Percentiles rank a stretch among this genome's conserved stretches.
Evolutionary conservation across 345 rosid genomes (phyloP).

Genomic region (Eucalyptus sp.): DNA sequence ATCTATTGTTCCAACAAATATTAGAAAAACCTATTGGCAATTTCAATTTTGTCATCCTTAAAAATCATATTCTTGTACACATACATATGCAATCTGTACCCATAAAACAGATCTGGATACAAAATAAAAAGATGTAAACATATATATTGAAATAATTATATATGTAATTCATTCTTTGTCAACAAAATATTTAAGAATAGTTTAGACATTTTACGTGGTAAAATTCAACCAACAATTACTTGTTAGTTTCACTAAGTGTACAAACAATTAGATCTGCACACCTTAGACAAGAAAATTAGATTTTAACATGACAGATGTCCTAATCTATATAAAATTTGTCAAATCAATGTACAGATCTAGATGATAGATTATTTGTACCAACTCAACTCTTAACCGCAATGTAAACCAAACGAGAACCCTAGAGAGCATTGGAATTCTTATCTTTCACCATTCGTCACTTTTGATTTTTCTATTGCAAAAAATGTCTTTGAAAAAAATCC

Average conservation of each 20-base stretch:
- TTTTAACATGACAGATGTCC: not conserved
- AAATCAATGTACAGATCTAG: not conserved
- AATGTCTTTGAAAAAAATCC: not conserved
- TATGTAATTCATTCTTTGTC: no score
- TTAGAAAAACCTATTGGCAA: not conserved
- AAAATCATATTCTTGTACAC: not conserved
- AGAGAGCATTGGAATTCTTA: not conserved
- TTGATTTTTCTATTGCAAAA: not conserved
- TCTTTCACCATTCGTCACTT: not conserved
- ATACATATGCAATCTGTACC: not conserved
- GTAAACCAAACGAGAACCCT: not conserved
- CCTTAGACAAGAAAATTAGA: not conserved
- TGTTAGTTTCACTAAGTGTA: not conserved
- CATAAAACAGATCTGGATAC: not conserved
- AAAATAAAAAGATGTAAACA: not conserved
- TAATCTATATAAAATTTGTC: not conserved
- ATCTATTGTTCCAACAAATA: not conserved
- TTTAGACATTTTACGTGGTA: not conserved
- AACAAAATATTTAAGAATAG: not conserved
- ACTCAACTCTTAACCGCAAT: not conserved
- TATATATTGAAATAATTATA: not conserved
- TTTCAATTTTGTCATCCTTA: not conserved
- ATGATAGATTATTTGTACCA: not conserved
- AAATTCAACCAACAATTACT: not conserved
- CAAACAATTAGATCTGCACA: not conserved